A percentile compares a stretch with the other conserved stretches of the same genome.
Conservation (phyloP, 2,329 filamentous ascomycete genomes). For the Ophiosphaerella korrae region DNA sequence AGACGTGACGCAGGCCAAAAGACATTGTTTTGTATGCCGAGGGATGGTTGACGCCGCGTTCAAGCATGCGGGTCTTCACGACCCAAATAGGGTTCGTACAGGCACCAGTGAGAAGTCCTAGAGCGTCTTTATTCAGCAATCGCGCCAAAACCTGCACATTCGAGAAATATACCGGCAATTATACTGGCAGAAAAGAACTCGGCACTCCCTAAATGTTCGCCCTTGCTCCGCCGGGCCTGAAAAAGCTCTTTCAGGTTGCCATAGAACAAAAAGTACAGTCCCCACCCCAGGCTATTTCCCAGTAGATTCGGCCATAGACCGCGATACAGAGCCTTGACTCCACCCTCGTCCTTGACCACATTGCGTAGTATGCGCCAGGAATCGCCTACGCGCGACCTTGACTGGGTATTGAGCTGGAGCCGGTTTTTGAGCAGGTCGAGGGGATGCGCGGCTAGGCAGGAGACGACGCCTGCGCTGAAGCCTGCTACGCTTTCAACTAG, state of each 20-base stretch:
- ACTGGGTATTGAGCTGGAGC: constrained; percentile 67
- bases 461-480: constrained; percentile 83
- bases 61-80: constrained; percentile 95
- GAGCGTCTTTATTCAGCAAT: constrained; percentile 11
- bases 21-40: constrained; percentile 83
- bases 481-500: constrained; percentile 87
- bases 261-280: constrained; percentile 84
- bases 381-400: constrained; percentile 55
- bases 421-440: constrained; percentile 96
- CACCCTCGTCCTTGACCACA: constrained; percentile 61
- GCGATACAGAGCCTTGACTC: constrained; percentile 76
- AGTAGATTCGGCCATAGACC: constrained; percentile 88
- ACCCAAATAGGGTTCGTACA: constrained; percentile 98
- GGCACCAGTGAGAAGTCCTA: constrained; percentile 74
- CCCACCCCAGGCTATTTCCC: constrained; percentile 90
- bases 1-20: constrained; percentile 70
- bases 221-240: constrained; percentile 46
- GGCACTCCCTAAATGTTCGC: constrained; percentile 58
- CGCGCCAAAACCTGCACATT: neutral
- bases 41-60: constrained; percentile 72
- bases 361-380: constrained; percentile 59
- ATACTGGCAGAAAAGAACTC: constrained; percentile 85
- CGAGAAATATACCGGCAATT: constrained; percentile 53
- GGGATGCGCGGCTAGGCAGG: constrained; percentile 87
- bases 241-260: constrained; percentile 63